Percentiles rank a stretch among this genome's conserved stretches.
These are phyloP conservation scores for Poteriospumella lacustris DNA, from an alignment of 108 stramenopile species.

Conservation along the genomic window DNA sequence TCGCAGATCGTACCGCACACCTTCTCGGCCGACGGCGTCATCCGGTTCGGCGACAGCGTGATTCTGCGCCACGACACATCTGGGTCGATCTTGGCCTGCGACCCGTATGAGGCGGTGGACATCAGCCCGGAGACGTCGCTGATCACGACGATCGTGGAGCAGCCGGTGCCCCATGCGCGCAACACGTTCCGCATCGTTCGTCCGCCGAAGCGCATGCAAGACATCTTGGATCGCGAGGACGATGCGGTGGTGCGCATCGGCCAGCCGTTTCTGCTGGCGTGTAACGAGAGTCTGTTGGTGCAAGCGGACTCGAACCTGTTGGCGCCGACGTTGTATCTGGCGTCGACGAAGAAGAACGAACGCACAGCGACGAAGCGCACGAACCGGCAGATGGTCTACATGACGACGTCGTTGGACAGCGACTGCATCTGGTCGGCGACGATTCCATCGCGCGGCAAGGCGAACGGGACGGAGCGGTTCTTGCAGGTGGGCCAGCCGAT, in stretches of 20 bases:
- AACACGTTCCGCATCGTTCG: too few species aligned
- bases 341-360: slow-evolving; percentile 46
- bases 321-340: slow-evolving; percentile 39
- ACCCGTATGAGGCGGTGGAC: too few species aligned
- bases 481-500: too few species aligned
- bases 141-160: too few species aligned
- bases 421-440: slow-evolving; percentile 33
- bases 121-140: too few species aligned
- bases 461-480: too few species aligned
- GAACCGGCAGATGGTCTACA: slow-evolving; percentile 46
- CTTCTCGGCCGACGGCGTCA: slow-evolving; percentile 13
- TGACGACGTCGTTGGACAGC: slow-evolving; percentile 24
- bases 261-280: slow-evolving; percentile 36
- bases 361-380: slow-evolving; percentile 31
- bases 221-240: too few species aligned
- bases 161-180: too few species aligned
- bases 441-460: too few species aligned
- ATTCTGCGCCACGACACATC: too few species aligned
- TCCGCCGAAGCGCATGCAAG: too few species aligned
- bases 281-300: slow-evolving; percentile 37
- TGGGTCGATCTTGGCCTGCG: too few species aligned
- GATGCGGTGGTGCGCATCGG: slow-evolving; percentile 35
- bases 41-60: slow-evolving; percentile 35
- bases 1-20: slow-evolving; percentile 20
- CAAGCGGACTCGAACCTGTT: slow-evolving; percentile 28